Conservation (phyloP, 2,329 filamentous ascomycete species). For the Alternaria postmessia region DNA sequence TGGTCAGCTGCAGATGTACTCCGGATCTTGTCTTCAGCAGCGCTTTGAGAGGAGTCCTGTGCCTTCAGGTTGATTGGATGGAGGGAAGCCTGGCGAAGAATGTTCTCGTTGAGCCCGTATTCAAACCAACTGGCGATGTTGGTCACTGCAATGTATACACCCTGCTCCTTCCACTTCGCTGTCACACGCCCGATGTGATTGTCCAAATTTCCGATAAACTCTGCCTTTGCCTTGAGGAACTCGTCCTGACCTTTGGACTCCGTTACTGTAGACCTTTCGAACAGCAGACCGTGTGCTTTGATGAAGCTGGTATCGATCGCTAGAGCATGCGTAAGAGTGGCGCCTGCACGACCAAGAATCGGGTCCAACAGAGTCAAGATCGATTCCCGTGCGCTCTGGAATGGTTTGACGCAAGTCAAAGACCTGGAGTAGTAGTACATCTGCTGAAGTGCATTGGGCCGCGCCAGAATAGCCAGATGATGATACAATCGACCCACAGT, state of each 20-base stretch:
- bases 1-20: conserved; percentile 16
- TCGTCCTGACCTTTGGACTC: too few relatives aligned
- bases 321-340: conserved; percentile 44
- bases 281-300: conserved; percentile 70
- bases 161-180: conserved; percentile 64
- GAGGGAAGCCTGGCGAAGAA: conserved; percentile 43
- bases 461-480: conserved; percentile 80
- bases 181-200: conserved; percentile 63
- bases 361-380: conserved; percentile 73
- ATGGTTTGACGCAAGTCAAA: conserved; percentile 72
- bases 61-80: conserved; percentile 2
- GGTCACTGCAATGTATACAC: conserved; percentile 66
- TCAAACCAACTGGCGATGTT: conserved; percentile 63
- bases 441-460: conserved; percentile 74
- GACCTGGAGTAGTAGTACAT: conserved; percentile 76
- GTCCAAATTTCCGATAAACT: conserved; percentile 65
- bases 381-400: conserved; percentile 72
- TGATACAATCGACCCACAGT: conserved; percentile 83
- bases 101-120: conserved; percentile 60
- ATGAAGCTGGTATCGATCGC: conserved; percentile 69
- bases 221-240: conserved; percentile 53
- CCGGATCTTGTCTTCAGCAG: conserved; percentile 19
- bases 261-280: conserved; percentile 51
- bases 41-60: too few relatives aligned
- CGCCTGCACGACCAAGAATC: conserved; percentile 50